phyloP scores from a whole-genome alignment of 805 yeast species.

The Saccharomycopsis fibuligera region DNA sequence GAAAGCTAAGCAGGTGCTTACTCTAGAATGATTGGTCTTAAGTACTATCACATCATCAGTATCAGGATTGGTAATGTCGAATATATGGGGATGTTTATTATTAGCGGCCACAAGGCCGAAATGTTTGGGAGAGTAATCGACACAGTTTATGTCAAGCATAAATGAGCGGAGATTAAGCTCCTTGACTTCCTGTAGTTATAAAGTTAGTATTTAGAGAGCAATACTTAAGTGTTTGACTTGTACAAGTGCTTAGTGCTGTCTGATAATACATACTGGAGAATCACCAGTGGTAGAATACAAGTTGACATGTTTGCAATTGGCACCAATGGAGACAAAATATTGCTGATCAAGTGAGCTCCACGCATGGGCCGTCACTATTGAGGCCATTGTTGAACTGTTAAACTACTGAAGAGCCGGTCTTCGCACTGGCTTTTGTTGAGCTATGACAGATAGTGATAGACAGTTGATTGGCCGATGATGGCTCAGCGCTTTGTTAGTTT shows the following conservation, averaged over 20 bases:
- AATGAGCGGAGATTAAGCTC: constrained; percentile 8
- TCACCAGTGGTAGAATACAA: constrained; percentile 1
- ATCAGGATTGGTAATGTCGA: constrained; percentile 10
- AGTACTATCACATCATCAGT: constrained; percentile 5
- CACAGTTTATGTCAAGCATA: constrained; percentile 8
- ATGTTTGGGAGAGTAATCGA: constrained; percentile 11
- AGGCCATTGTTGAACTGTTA: constrained; percentile 6
- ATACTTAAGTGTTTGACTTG: too few species aligned
- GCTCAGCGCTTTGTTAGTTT: too few species aligned
- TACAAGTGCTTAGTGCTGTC: too few species aligned
- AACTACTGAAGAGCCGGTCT: too few species aligned
- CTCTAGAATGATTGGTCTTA: constrained; percentile 1
- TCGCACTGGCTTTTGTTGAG: neutral
- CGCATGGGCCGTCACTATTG: constrained; percentile 11
- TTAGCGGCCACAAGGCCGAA: constrained; percentile 14
- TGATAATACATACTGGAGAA: neutral
- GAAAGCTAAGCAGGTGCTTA: constrained; percentile 6
- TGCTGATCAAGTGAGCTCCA: constrained; percentile 6
- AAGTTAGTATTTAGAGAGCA: neutral
- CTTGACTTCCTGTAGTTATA: neutral
- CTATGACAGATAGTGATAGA: too few species aligned
- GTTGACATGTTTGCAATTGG: constrained; percentile 12
- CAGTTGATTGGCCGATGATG: too few species aligned
- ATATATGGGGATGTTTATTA: constrained; percentile 7
- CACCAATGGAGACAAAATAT: constrained; percentile 11